A percentile compares a stretch with the other conserved stretches of the same genome.
These are phyloP conservation scores for Cephaloascus fragrans DNA, from an alignment of 805 yeast genomes.

Conservation along the genomic window DNA sequence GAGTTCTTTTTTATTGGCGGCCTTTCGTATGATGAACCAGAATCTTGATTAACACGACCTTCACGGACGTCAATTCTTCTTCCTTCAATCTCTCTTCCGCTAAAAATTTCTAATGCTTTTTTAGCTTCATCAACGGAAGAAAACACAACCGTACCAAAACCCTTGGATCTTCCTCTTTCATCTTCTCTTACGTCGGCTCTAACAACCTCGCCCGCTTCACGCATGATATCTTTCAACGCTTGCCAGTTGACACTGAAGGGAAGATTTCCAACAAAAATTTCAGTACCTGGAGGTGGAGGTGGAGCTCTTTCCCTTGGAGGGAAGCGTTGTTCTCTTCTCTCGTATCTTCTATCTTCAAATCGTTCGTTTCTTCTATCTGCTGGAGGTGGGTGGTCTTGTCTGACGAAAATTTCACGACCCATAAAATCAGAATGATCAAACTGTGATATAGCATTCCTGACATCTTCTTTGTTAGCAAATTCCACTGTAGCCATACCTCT, in stretches of 20 bases:
- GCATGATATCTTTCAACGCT: constrained; percentile 75
- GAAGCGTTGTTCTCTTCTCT: constrained; percentile 9
- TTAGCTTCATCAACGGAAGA: constrained; percentile 57
- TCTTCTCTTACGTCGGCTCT: constrained; percentile 73
- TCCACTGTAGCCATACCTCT: constrained; percentile 92
- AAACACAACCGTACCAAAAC: constrained; percentile 76
- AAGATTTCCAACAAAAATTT: constrained; percentile 70
- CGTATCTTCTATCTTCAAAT: constrained; percentile 6
- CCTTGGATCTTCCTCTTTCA: constrained; percentile 68
- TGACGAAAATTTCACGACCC: constrained; percentile 78
- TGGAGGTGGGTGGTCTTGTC: constrained; percentile 88
- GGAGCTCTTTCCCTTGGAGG: constrained; percentile 5
- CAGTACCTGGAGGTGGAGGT: constrained; percentile 31
- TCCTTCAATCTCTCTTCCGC: constrained; percentile 67
- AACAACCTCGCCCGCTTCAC: constrained; percentile 64
- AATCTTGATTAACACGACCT: constrained; percentile 25
- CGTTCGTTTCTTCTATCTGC: constrained; percentile 18
- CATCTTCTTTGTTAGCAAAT: constrained; percentile 55
- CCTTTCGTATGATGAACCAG: constrained; percentile 5
- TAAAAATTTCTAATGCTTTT: constrained; percentile 58
- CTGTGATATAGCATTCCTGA: constrained; percentile 57
- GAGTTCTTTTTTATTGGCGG: constrained; percentile 22
- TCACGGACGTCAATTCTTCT: constrained; percentile 72
- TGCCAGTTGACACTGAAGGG: constrained; percentile 83
- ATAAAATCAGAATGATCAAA: constrained; percentile 54